Conservation (phyloP, 257 asterid genomes). For the Solanum gandarillasii region DNA sequence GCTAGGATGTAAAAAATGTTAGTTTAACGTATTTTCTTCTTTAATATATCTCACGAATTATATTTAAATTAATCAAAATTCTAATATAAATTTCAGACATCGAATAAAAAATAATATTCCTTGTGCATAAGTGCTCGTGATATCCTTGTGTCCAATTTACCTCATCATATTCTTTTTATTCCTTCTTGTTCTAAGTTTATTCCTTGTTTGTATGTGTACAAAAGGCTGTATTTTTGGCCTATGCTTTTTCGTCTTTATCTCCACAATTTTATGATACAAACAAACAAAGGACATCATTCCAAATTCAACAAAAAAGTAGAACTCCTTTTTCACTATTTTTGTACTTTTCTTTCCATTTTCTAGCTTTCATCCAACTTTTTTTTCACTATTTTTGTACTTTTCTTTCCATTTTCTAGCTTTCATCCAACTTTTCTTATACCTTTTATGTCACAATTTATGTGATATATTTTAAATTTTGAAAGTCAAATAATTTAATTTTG, state of each 20-base stretch:
- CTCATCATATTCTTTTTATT: slow-evolving; percentile 9
- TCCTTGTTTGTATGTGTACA: slow-evolving; percentile 15
- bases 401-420: slow-evolving; percentile 3
- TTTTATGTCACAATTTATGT: not conserved
- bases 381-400: not conserved
- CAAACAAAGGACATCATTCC: not conserved
- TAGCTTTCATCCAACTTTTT: not conserved
- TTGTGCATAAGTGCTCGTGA: slow-evolving; percentile 25
- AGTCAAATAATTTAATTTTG: not conserved
- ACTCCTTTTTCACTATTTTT: slow-evolving; percentile 1
- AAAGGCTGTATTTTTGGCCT: not conserved
- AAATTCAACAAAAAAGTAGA: slow-evolving; percentile 15
- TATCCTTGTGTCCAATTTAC: slow-evolving; percentile 4
- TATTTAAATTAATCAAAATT: not conserved
- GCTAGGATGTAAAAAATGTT: not conserved
- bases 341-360: not conserved
- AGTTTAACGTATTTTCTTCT: fast-evolving
- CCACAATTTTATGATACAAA: not conserved
- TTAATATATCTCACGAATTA: not conserved
- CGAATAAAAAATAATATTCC: not conserved
- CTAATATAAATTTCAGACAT: not conserved
- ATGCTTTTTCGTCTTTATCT: not conserved
- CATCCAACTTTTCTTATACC: not conserved
- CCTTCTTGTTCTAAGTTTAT: slow-evolving; percentile 14
- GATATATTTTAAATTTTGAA: not conserved